A percentile compares a stretch with the other conserved stretches of the same genome.
These are phyloP conservation scores for Cyclanthera cordifolia DNA, from an alignment of 306 rosid species.

Conservation along the genomic window DNA sequence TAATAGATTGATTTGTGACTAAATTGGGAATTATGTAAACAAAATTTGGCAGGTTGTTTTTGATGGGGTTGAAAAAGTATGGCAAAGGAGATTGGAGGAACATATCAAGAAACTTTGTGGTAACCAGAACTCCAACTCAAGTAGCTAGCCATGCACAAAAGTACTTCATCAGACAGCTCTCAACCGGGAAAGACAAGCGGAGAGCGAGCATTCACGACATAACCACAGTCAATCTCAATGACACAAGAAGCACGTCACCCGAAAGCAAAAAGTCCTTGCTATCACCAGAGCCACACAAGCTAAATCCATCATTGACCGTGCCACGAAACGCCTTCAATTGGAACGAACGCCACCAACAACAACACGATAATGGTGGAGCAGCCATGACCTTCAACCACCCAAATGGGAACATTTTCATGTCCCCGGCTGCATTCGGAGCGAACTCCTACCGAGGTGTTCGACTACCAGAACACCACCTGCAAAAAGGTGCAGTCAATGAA, in stretches of 20 bases:
- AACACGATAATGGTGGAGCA: constrained; percentile 28
- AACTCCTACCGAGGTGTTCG: constrained; percentile 33
- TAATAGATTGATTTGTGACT: neutral
- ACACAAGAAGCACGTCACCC: constrained; percentile 37
- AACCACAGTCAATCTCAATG: constrained; percentile 66
- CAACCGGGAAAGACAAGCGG: constrained; percentile 83
- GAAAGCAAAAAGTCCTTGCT: constrained; percentile 32
- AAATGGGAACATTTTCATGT: constrained; percentile 37
- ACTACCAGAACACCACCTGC: neutral
- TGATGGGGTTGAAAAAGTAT: constrained; percentile 57
- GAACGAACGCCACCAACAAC: constrained; percentile 25
- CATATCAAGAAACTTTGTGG: constrained; percentile 20
- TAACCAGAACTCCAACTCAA: constrained; percentile 37
- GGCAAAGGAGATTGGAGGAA: constrained; percentile 94
- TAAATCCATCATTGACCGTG: constrained; percentile 18
- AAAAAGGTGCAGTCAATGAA: neutral
- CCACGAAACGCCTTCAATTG: constrained; percentile 20
- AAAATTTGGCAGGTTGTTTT: constrained; percentile 43
- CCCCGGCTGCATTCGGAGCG: constrained; percentile 30
- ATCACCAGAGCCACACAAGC: constrained; percentile 36
- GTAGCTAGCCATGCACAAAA: constrained; percentile 99
- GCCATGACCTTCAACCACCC: constrained; percentile 29
- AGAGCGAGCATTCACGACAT: constrained; percentile 97
- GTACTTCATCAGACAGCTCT: constrained; percentile 71
- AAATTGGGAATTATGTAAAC: neutral